Evolutionary conservation across 768 basidiomycete species (phyloP).

Genomic region (Mycena sanguinolenta): DNA sequence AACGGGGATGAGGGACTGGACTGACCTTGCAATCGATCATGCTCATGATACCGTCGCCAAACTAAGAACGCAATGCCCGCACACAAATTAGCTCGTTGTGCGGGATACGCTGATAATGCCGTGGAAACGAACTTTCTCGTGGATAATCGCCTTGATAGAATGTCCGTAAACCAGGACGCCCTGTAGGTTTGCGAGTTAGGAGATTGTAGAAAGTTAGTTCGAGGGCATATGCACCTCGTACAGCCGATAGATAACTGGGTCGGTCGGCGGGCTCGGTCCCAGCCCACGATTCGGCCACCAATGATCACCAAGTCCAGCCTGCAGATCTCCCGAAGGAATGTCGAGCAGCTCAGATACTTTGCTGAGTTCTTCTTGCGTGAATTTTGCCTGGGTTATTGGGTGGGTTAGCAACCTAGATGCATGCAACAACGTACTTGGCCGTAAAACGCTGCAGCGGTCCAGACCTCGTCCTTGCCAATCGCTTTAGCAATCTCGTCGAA

Average conservation of each 20-base stretch:
- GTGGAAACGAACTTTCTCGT: slow-evolving; percentile 70
- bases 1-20: not conserved
- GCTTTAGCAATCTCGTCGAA: slow-evolving; percentile 78
- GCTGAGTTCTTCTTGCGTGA: slow-evolving; percentile 69
- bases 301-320: slow-evolving; percentile 65
- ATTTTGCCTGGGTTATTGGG: slow-evolving; percentile 68
- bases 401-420: not conserved
- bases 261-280: slow-evolving; percentile 79
- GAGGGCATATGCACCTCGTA: slow-evolving; percentile 70
- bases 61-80: slow-evolving; percentile 53
- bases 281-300: slow-evolving; percentile 85
- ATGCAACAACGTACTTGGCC: slow-evolving; percentile 68
- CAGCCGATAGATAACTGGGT: slow-evolving; percentile 85
- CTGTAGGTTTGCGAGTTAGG: slow-evolving; percentile 46
- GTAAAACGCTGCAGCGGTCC: slow-evolving; percentile 87
- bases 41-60: slow-evolving; percentile 91
- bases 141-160: slow-evolving; percentile 85
- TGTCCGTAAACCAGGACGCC: slow-evolving; percentile 83
- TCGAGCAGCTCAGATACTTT: slow-evolving; percentile 66
- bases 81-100: not conserved
- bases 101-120: not conserved
- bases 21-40: slow-evolving; percentile 83
- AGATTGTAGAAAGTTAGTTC: not conserved
- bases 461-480: slow-evolving; percentile 82
- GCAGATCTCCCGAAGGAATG: slow-evolving; percentile 53